Percentiles rank a stretch among this genome's conserved stretches.
phyloP scores from a whole-genome alignment of 352 stramenopile species.

The Pelagophyceae sp. region DNA sequence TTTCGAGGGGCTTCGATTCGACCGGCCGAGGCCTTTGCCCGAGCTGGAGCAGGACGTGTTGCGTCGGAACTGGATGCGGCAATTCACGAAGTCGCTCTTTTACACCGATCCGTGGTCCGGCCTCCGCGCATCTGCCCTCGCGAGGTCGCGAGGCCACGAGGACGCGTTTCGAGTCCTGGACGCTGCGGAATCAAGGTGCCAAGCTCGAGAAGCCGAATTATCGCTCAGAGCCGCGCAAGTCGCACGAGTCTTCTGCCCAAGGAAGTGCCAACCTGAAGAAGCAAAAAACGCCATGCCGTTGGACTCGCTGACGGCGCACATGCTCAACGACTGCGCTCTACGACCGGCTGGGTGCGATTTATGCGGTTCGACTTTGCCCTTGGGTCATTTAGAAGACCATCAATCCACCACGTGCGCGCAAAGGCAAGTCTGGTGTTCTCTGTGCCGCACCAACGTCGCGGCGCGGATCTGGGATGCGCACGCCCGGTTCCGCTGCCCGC shows the following conservation, averaged over 20 bases:
- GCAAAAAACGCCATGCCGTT: no score
- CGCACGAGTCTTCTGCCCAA: no score
- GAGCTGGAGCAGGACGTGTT: slow-evolving; percentile 7
- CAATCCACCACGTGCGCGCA: neutral
- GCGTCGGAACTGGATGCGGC: slow-evolving; percentile 13
- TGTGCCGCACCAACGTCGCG: neutral
- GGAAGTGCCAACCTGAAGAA: no score
- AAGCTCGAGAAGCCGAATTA: no score
- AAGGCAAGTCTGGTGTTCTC: neutral
- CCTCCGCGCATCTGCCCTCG: slow-evolving; percentile 2
- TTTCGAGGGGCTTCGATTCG: neutral
- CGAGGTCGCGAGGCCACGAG: neutral
- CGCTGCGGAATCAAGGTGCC: neutral
- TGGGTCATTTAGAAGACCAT: neutral
- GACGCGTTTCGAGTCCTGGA: slow-evolving; percentile 14
- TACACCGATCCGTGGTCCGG: neutral
- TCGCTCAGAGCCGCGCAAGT: no score
- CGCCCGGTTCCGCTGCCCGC: neutral
- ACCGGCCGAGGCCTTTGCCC: neutral
- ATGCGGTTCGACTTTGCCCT: neutral
- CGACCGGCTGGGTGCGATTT: slow-evolving; percentile 5
- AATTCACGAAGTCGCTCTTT: slow-evolving; percentile 14
- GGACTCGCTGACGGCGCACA: neutral
- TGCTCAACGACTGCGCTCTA: slow-evolving; percentile 13
- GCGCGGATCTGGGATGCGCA: neutral